phyloP scores from a whole-genome alignment of 2,329 filamentous ascomycete species.

The Alternaria postmessia region DNA sequence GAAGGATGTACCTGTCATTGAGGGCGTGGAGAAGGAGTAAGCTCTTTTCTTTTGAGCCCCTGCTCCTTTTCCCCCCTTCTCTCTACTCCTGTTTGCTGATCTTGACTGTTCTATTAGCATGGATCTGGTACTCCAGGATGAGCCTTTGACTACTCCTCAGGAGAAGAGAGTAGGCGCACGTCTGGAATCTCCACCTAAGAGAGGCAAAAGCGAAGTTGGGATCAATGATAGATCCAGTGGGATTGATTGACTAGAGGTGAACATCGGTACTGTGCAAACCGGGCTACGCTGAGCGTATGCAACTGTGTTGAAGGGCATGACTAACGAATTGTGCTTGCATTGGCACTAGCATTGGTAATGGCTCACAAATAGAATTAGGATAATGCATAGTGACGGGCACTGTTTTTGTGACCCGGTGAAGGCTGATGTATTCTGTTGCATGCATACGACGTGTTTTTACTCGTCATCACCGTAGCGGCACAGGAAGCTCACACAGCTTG shows the following conservation, averaged over 20 bases:
- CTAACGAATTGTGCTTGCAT: neutral
- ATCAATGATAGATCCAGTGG: neutral
- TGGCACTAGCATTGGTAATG: neutral
- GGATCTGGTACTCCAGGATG: neutral
- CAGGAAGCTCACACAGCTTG: conserved; percentile 52
- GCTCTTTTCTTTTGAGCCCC: conserved; percentile 12
- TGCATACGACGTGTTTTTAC: neutral
- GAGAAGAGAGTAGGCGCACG: neutral
- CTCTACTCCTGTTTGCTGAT: neutral
- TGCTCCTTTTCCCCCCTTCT: neutral
- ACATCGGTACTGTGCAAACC: neutral
- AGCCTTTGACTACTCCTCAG: neutral
- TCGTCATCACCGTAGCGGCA: neutral
- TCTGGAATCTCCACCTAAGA: conserved; percentile 3
- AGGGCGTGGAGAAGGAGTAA: conserved; percentile 42
- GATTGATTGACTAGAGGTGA: neutral
- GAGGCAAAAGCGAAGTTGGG: neutral
- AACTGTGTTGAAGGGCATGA: neutral
- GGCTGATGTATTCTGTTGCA: neutral
- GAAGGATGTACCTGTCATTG: conserved; percentile 33
- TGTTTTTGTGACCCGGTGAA: neutral
- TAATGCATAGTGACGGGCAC: conserved; percentile 1
- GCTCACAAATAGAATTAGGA: neutral
- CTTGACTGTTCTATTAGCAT: neutral
- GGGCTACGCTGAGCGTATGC: conserved; percentile 2